These are phyloP conservation scores for Thraustotheca clavata DNA, from an alignment of 352 stramenopile species.

Conservation along the genomic window DNA sequence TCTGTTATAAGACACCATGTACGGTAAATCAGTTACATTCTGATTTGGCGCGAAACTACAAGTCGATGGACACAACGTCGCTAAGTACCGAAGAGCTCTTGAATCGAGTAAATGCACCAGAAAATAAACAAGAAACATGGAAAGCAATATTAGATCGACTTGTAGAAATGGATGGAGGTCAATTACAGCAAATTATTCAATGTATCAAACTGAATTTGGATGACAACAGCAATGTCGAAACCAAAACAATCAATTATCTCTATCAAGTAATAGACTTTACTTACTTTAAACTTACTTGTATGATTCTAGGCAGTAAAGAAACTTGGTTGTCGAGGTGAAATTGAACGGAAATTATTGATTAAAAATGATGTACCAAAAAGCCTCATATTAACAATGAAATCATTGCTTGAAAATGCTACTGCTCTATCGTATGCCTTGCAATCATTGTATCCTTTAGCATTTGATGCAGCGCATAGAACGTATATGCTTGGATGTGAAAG, in stretches of 20 bases:
- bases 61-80: too few species aligned
- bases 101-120: too few species aligned
- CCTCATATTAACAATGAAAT: constrained; percentile 28
- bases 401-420: neutral
- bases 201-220: too few species aligned
- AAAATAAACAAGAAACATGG: neutral
- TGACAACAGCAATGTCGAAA: neutral
- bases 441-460: constrained; percentile 38
- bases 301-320: constrained; percentile 26
- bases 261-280: constrained; percentile 4
- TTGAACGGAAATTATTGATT: constrained; percentile 40
- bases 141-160: constrained; percentile 5
- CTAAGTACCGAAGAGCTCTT: neutral
- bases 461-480: constrained; percentile 32
- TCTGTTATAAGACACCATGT: too few species aligned
- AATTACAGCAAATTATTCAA: too few species aligned
- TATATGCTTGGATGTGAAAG: constrained; percentile 28
- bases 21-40: too few species aligned
- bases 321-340: constrained; percentile 36
- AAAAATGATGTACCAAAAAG: constrained; percentile 30
- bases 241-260: neutral
- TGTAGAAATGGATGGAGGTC: constrained; percentile 9
- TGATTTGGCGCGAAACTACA: too few species aligned
- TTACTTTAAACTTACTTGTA: neutral
- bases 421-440: constrained; percentile 32